Evolutionary conservation across 2,329 filamentous ascomycete genomes (phyloP).

Genomic region (Nigrograna mackinnonii): DNA sequence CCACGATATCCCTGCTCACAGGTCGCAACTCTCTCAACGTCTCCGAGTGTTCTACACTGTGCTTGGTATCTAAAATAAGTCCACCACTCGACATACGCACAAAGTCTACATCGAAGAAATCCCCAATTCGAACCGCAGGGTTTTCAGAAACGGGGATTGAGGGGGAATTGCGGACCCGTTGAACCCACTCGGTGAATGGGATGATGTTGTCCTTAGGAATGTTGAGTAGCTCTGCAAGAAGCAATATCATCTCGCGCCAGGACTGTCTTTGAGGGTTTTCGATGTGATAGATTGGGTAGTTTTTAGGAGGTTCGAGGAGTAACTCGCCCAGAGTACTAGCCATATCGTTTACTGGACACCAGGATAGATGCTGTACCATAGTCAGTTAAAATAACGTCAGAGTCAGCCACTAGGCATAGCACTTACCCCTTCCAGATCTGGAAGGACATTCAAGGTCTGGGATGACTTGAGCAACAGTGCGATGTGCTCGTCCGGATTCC

Average conservation of each 20-base stretch:
- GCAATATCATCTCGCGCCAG: conserved; percentile 39
- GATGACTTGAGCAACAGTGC: no score
- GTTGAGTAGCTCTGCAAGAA: conserved; percentile 31
- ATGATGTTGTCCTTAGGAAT: conserved; percentile 29
- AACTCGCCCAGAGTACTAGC: conserved; percentile 39
- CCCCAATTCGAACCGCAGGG: conserved; percentile 27
- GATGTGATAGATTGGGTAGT: conserved; percentile 46
- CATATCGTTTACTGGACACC: conserved; percentile 51
- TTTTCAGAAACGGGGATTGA: conserved; percentile 19
- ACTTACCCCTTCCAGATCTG: no score
- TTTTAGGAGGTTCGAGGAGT: conserved; percentile 15
- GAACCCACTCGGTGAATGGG: conserved; percentile 45
- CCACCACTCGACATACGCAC: no score
- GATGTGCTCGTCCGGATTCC: no score
- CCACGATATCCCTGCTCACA: no score
- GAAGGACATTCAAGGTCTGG: no score
- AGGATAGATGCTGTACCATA: no score
- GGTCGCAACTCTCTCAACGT: no score
- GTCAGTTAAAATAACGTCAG: no score
- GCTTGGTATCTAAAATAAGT: no score
- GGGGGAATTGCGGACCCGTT: conserved; percentile 27
- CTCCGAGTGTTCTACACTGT: no score
- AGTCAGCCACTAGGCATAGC: no score
- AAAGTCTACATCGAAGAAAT: conserved; percentile 39
- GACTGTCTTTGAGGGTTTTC: conserved; percentile 47